phyloP scores from a whole-genome alignment of 345 rosid genomes.

The Draba incana region DNA sequence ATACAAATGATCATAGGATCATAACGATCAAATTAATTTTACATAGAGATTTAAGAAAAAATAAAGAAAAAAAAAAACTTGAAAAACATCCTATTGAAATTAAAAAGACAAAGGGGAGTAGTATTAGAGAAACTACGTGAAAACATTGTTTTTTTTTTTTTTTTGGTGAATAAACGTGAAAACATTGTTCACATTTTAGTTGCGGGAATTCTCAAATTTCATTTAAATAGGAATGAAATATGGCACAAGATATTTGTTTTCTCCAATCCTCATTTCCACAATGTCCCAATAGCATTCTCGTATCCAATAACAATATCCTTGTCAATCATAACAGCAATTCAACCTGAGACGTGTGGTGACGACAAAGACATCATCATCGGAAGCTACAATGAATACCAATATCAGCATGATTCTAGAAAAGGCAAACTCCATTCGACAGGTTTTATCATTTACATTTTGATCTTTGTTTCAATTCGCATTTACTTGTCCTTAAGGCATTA shows the following conservation, averaged over 20 bases:
- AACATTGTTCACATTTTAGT: too few species aligned
- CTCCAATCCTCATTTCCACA: background rate
- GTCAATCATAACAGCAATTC: constrained; percentile 62
- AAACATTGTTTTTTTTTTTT: too few species aligned
- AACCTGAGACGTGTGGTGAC: constrained; percentile 61
- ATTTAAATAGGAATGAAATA: too few species aligned
- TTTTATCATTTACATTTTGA: constrained; percentile 26
- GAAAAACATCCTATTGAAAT: too few species aligned
- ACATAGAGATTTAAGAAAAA: too few species aligned
- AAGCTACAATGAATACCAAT: constrained; percentile 49
- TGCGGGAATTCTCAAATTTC: too few species aligned
- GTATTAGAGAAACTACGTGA: too few species aligned
- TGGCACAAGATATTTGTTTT: too few species aligned
- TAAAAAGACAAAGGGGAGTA: background rate
- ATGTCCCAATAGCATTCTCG: background rate
- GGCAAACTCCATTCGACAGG: constrained; percentile 95
- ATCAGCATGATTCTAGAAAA: constrained; percentile 80
- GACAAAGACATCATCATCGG: constrained; percentile 41
- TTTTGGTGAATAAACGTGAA: too few species aligned
- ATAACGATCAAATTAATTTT: too few species aligned
- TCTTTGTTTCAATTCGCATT: constrained; percentile 1
- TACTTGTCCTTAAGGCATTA: constrained; percentile 15
- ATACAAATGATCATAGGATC: too few species aligned
- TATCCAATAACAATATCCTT: background rate
- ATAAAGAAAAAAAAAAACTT: too few species aligned